Percentiles rank a stretch among this genome's conserved stretches.
Evolutionary conservation across 176 grass and related monocot genomes (phyloP).

Genomic region (Oryza glumipatula): DNA sequence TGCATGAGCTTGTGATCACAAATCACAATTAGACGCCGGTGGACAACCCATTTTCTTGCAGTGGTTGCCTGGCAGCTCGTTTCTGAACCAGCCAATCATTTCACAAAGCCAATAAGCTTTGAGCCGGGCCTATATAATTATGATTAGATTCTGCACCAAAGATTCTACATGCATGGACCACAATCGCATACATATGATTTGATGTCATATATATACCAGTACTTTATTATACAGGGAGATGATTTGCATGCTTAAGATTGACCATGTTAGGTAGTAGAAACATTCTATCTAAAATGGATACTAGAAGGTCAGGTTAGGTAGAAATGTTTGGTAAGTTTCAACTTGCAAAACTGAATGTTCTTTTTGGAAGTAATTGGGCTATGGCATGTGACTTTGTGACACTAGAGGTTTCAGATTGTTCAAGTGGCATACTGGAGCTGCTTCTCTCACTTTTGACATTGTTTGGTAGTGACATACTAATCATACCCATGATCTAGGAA

Average conservation of each 20-base stretch:
- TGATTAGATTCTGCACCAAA: not conserved
- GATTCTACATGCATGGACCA: conserved; percentile 33
- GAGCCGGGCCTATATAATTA: not conserved
- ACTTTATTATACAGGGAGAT: not conserved
- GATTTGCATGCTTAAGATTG: not conserved
- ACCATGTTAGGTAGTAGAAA: conserved; percentile 14
- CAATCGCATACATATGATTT: not conserved
- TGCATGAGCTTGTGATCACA: not conserved
- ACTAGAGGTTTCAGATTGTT: not conserved
- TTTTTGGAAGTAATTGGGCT: not conserved
- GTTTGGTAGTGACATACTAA: not conserved
- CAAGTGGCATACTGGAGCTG: not conserved
- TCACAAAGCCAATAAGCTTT: not conserved
- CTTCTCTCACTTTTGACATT: not conserved
- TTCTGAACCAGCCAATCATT: not conserved
- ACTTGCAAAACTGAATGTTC: not conserved
- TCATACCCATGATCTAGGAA: not conserved
- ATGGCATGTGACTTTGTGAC: not conserved
- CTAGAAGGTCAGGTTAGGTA: conserved; percentile 27
- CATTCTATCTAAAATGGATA: not conserved
- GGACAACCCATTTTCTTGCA: not conserved
- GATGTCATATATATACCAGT: not conserved
- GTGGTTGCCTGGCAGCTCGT: not conserved
- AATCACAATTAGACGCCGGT: not conserved
- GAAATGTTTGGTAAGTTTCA: not conserved